Evolutionary conservation across 176 grass and related monocot species (phyloP).

Genomic region (sorghum (Sorghum bicolor)): Sorghum_bicolor_NCBIv3 NC_012870.2:74375001-74375500

Average conservation of each 20-base stretch:
- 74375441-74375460: not conserved
- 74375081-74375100: not conserved
- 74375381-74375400: not conserved
- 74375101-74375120: not conserved
- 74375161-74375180: not conserved
- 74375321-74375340: not conserved
- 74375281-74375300: not conserved
- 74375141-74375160: not conserved
- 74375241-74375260: not conserved
- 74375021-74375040: not conserved
- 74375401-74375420: not conserved
- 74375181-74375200: not conserved
- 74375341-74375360: not conserved
- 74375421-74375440: not conserved
- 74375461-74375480: not conserved
- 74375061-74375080: not conserved
- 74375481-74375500: not conserved
- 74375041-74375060: not conserved
- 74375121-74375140: not conserved
- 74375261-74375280: not conserved
- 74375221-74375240: not conserved
- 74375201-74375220: not conserved
- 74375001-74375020: not conserved
- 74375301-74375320: not conserved
- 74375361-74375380: not conserved